Evolutionary conservation across 805 yeast species (phyloP), one percentile per base, ranked within the genome.

Genomic region (Saturnispora kantuleensis): DNA sequence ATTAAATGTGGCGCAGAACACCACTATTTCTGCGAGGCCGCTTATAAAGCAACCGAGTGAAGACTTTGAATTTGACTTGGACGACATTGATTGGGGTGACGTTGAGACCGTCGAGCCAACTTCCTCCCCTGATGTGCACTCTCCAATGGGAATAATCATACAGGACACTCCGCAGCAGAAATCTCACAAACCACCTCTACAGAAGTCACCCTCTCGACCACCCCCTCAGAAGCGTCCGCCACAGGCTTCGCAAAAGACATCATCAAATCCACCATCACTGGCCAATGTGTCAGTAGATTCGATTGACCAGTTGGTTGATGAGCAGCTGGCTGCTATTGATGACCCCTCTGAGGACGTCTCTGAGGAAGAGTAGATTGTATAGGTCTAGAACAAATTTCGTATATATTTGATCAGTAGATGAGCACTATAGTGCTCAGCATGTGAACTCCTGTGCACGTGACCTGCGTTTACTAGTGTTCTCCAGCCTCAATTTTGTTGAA

Each of bases 11-110:
- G 26, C 5, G 26, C 26, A 21, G 8, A 21, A 21, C 26, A 6
- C 26, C 11, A 16, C 18, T 5, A 13, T 34, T n/a, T 3, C 21
- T 4, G 11, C 13, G 10, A 34, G 7, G 11, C 16, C 37, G 11
- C 11, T 34, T 12, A 5, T 10, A 3, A 29, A 39, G 16, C 32
- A 39, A 16, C 33, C 5, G 15, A 33, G 37, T 4, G 47, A 44
- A 10, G 41, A 40, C 16, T 26, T 44, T 15, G 49, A 34, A 31
- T 37, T 39, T 35, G 39, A 40, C n/a, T 44, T 45, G 9, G 61
- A 53, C 10, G 56, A 56, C 10, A 55, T 55, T 47, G 61, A 55
- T 39, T 57, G 58, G 59, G 61, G 56, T 10, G 61, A 58, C 12
- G 54, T 44, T 3, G 58, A 53, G 15, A 42, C 46, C 2, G 33